Evolutionary conservation across 495 filamentous ascomycete genomes (phyloP), one percentile per base, ranked within the genome.

Genomic region (Tuber borchii): DNA sequence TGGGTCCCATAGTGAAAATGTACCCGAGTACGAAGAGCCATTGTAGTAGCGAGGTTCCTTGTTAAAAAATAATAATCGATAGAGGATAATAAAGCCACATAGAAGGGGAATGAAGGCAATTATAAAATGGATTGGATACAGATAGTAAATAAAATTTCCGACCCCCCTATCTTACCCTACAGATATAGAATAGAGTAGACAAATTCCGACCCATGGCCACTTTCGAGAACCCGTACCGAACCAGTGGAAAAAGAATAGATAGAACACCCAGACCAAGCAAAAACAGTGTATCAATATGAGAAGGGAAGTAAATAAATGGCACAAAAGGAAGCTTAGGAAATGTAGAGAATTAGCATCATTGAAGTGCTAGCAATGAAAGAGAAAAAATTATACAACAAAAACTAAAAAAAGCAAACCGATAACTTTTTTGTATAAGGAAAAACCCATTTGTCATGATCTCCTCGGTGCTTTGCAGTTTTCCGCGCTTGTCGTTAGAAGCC

Each of bases 351-450:
- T 65, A n/a, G 6, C 56, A 19, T 34, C 26, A 34, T 17, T 8
- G 26, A 17, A 19, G n/a, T 5, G 26, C n/a, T 1, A 31, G 56
- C 12, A 17, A 17, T 6, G 14, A 17, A 17, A 31, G 56, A 34
- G 4, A 65, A 56, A 65, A 65, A 65, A 65, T 65, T 65, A 34
- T 65, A 65, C 56, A 65, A 31, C 26, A 65, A 65, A 61, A 61
- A 31, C 12, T 8, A 17, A 31, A 16, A 43, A 61, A 31, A 61
- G 16, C 26, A 65, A 65, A 65, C 17, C 56, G 34, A 34, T 65
- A 65, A 65, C 56, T 65, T 65, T 65, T 65, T 65, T 65, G 56
- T 65, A 65, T 34, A 65, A 65, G 12, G 26, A 34, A 65, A 65
- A 17, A 12, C 56, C 26, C n/a, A 34, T 65, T 65, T 65, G 56